phyloP scores from a whole-genome alignment of 495 filamentous ascomycete genomes.

The Darksidea phi region DNA sequence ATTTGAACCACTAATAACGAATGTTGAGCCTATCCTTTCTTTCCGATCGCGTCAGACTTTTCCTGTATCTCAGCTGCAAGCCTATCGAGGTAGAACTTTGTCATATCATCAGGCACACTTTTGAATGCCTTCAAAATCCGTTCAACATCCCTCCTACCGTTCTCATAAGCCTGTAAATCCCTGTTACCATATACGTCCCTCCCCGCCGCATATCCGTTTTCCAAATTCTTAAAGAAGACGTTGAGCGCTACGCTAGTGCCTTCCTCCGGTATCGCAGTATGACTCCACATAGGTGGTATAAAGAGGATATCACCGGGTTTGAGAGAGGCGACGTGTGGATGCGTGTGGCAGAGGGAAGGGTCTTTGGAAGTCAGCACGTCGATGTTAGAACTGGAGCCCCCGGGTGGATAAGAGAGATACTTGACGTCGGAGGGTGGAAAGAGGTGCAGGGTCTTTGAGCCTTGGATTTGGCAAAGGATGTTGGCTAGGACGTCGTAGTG shows the following conservation, averaged over 20 bases:
- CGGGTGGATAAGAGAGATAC: constrained; percentile 67
- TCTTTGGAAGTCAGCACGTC: constrained; percentile 61
- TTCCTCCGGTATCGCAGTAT: constrained; percentile 67
- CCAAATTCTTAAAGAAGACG: constrained; percentile 75
- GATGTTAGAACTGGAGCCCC: constrained; percentile 73
- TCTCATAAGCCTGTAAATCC: constrained; percentile 81
- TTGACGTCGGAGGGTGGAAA: constrained; percentile 76
- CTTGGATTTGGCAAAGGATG: constrained; percentile 75
- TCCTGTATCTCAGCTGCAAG: constrained; percentile 66
- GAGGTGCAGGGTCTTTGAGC: constrained; percentile 68
- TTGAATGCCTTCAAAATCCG: constrained; percentile 67
- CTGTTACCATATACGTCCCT: constrained; percentile 86
- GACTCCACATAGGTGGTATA: constrained; percentile 78
- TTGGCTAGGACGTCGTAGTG: constrained; percentile 95
- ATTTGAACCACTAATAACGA: too few relatives aligned
- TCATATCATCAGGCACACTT: constrained; percentile 62
- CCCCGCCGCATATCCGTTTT: constrained; percentile 67
- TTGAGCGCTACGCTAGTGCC: constrained; percentile 74
- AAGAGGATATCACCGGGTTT: constrained; percentile 73
- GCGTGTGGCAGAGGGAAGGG: constrained; percentile 53
- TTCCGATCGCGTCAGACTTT: constrained; percentile 23
- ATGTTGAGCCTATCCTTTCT: too few relatives aligned
- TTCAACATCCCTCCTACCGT: constrained; percentile 67
- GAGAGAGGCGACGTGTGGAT: constrained; percentile 66
- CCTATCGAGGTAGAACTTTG: constrained; percentile 71